Evolutionary conservation across 2,329 filamentous ascomycete genomes (phyloP).

Genomic region (Fusarium mexicanum): DNA sequence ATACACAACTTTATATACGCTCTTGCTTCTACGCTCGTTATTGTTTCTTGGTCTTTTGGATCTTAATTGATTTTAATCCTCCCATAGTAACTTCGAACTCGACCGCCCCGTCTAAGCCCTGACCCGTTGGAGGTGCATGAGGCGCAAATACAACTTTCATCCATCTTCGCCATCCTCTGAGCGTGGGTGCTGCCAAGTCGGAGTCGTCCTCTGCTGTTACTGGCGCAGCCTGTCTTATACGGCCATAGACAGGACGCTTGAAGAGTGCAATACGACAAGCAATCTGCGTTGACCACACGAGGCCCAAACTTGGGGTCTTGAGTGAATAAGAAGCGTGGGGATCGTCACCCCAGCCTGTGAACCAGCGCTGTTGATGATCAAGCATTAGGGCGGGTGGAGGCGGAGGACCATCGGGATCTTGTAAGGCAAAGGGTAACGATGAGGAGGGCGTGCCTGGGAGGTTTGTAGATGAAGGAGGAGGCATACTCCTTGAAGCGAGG

Average conservation of each 20-base stretch:
- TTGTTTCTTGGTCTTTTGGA: constrained; percentile 6
- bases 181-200: constrained; percentile 55
- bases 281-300: constrained; percentile 93
- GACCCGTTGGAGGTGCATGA: constrained; percentile 68
- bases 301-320: constrained; percentile 87
- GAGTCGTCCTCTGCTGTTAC: constrained; percentile 51
- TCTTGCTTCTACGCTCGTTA: background rate
- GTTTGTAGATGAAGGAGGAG: constrained; percentile 43
- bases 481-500: constrained; percentile 57
- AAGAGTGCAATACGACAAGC: constrained; percentile 83
- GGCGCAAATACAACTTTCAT: constrained; percentile 92
- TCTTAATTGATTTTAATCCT: constrained; percentile 59
- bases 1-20: background rate
- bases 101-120: constrained; percentile 61
- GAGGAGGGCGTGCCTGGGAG: constrained; percentile 51
- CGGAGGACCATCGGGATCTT: constrained; percentile 45
- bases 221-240: constrained; percentile 49
- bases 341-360: constrained; percentile 92
- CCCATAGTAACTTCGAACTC: constrained; percentile 81
- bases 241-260: constrained; percentile 69
- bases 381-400: constrained; percentile 70
- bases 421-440: constrained; percentile 50
- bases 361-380: constrained; percentile 92
- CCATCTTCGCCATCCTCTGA: constrained; percentile 74
- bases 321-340: constrained; percentile 57